These are phyloP conservation scores for Chrysosporium queenslandicum DNA, from an alignment of 2,329 filamentous ascomycete species.

Conservation along the genomic window DNA sequence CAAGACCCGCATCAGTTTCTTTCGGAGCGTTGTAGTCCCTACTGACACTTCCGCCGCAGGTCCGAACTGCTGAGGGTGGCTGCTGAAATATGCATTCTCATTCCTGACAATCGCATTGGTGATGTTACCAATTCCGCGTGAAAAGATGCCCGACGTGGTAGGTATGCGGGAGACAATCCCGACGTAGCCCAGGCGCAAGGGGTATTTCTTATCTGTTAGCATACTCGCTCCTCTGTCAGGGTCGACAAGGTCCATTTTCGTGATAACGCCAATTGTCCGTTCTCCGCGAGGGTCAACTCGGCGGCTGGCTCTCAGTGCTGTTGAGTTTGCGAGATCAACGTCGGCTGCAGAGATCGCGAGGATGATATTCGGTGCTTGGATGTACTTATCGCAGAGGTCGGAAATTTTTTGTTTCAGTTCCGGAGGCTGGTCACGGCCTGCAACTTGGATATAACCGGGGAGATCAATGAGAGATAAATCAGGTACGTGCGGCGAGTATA, in stretches of 20 bases:
- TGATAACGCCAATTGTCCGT: conserved; percentile 95
- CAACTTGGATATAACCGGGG: conserved; percentile 94
- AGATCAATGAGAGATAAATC: conserved; percentile 93
- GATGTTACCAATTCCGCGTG: conserved; percentile 69
- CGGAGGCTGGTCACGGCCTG: conserved; percentile 77
- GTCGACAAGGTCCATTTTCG: conserved; percentile 97
- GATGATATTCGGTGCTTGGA: conserved; percentile 90
- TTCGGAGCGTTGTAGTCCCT: conserved; percentile 76
- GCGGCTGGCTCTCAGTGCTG: conserved; percentile 77
- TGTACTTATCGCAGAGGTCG: conserved; percentile 96
- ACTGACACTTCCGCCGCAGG: conserved; percentile 61
- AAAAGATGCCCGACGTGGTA: conserved; percentile 60
- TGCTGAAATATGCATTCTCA: conserved; percentile 74
- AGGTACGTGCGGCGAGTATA: conserved; percentile 90
- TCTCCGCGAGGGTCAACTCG: conserved; percentile 90
- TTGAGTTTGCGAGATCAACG: conserved; percentile 93
- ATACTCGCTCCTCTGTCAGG: conserved; percentile 66
- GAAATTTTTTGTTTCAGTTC: conserved; percentile 93
- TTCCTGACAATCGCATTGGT: conserved; percentile 74
- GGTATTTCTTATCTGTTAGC: conserved; percentile 82
- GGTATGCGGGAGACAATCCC: conserved; percentile 85
- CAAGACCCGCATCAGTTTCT: conserved; percentile 93
- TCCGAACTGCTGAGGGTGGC: conserved; percentile 73
- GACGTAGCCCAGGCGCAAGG: conserved; percentile 87
- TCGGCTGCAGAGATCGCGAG: conserved; percentile 95